These are phyloP conservation scores for Boletus vinaceobasis DNA, from an alignment of 768 basidiomycete genomes.

Conservation along the genomic window DNA sequence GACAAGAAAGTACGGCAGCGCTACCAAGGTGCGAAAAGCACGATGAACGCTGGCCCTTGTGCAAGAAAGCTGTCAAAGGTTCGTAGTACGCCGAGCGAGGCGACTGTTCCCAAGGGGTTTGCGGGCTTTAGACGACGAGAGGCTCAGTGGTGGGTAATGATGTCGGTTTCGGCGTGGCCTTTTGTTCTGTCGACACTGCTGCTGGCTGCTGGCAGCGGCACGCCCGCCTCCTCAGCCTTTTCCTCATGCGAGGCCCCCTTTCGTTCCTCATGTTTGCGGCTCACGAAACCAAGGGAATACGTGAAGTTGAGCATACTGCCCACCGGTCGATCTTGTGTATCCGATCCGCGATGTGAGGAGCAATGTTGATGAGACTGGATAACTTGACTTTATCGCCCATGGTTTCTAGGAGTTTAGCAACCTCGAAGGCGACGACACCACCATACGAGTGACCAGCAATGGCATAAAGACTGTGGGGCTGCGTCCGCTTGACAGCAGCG, in stretches of 20 bases:
- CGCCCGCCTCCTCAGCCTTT: neutral
- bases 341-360: conserved; percentile 40
- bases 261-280: conserved; percentile 32
- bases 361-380: conserved; percentile 41
- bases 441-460: conserved; percentile 46
- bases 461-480: conserved; percentile 39
- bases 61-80: conserved; percentile 40
- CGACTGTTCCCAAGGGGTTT: conserved; percentile 27
- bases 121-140: conserved; percentile 12
- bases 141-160: conserved; percentile 3
- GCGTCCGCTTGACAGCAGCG: conserved; percentile 31
- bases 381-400: conserved; percentile 38
- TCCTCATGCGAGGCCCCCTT: neutral
- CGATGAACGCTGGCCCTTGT: conserved; percentile 57
- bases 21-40: conserved; percentile 90
- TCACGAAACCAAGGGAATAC: conserved; percentile 38
- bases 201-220: neutral
- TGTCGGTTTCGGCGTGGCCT: neutral
- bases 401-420: conserved; percentile 36
- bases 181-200: conserved; percentile 3
- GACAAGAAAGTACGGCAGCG: neutral
- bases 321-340: conserved; percentile 42
- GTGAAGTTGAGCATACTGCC: conserved; percentile 40
- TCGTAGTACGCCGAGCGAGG: conserved; percentile 23
- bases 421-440: conserved; percentile 43